Base-by-base conservation (phyloP, 257 asterid genomes). In the Solanum appendiculatum region DNA sequence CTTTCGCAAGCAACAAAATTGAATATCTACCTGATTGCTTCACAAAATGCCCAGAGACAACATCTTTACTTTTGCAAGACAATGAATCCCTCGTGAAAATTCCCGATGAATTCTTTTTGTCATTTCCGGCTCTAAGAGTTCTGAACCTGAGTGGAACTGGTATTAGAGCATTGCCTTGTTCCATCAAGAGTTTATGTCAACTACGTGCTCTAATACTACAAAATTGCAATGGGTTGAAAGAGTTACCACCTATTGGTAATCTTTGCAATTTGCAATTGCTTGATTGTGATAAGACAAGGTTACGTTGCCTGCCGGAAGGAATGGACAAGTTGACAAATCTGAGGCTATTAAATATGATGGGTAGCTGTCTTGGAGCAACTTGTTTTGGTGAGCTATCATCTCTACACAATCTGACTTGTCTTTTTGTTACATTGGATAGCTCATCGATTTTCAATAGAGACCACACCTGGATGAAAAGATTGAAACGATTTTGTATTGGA, bases 261-360 rank as follows among this genome's bases (percentile, higher is more conserved):
- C 77, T 89, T 40, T 5, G 40, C 9, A 89, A 86, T 29, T 86
- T 86, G 25, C 86, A 77, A 37, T 23, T 89, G 40, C 89, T 89
- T 0, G 86, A 80, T 60, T 87, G 89, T 42, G 12, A 21, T 48
- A 1, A 10, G 11, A 87, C 87, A 33, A 4, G 6, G n/a, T 82
- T 89, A 33, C 7, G 4, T 12, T 9, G 25, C 18, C 34, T 85
- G 58, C 89, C 88, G 0, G 18, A 44, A 15, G 87, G 89, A 27
- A 58, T 87, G 48, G 89, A 80, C 66, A 85, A 83, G 16, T 29
- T 89, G 64, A 69, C 37, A 40, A 37, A 40, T 60, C 6, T 87
- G 34, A 85, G 58, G 83, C 40, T 36, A 10, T 37, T 89, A 69
- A 36, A 56, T 68, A 10, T 86, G 23, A n/a, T n/a, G n/a, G n/a